Evolutionary conservation across 2,329 filamentous ascomycete genomes (phyloP).

Genomic region (Phyllosticta citrichinensis): DNA sequence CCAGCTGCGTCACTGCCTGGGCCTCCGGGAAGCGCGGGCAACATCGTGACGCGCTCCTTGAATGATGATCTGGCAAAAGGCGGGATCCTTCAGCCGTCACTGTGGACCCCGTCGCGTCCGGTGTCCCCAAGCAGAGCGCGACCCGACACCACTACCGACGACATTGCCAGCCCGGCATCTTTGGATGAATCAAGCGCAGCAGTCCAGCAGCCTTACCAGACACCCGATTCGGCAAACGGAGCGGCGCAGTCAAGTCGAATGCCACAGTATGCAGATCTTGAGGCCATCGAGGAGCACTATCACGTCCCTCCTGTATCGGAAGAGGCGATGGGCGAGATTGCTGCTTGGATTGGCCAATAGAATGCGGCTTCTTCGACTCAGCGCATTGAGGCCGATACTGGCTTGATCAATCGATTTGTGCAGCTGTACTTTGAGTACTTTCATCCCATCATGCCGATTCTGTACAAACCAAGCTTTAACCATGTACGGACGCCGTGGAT

Average conservation of each 20-base stretch:
- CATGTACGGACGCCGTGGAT: background rate
- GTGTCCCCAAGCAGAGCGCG: background rate
- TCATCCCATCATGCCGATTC: background rate
- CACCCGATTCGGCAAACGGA: background rate
- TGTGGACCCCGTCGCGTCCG: background rate
- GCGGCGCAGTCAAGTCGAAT: background rate
- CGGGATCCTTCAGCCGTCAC: background rate
- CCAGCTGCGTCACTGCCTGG: background rate
- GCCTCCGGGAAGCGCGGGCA: background rate
- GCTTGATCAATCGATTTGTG: background rate
- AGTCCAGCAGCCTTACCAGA: background rate
- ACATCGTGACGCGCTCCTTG: background rate
- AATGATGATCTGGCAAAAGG: background rate
- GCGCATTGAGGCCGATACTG: background rate
- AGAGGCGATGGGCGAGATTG: background rate
- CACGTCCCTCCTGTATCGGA: background rate
- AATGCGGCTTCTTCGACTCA: background rate
- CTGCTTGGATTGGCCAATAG: background rate
- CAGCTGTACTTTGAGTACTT: slow-evolving; percentile 4
- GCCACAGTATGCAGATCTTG: background rate
- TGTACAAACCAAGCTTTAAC: background rate
- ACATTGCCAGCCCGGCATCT: background rate
- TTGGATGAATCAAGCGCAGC: background rate
- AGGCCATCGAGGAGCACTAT: background rate
- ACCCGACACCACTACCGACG: background rate